Conservation (phyloP, 2,329 filamentous ascomycete species). For the Colletotrichum gigasporum region DNA sequence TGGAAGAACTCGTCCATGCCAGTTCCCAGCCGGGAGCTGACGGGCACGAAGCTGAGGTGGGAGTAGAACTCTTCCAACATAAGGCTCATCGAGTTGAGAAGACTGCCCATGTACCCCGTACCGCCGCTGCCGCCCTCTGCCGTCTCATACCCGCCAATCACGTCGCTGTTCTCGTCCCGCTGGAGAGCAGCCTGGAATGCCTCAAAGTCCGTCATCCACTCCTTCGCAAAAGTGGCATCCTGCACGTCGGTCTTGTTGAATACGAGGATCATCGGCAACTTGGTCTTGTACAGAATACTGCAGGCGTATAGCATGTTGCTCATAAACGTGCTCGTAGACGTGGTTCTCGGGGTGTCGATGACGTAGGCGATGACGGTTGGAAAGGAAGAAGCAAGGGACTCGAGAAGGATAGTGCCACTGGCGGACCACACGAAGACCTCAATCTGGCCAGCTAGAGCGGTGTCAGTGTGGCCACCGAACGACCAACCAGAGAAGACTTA, state of each 20-base stretch:
- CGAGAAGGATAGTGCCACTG: slow-evolving; percentile 91
- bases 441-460: slow-evolving; percentile 79
- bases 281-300: slow-evolving; percentile 98
- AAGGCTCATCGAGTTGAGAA: slow-evolving; percentile 97
- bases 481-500: slow-evolving; percentile 34
- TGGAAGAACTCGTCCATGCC: slow-evolving; percentile 95
- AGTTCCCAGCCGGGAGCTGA: slow-evolving; percentile 90
- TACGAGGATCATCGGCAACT: slow-evolving; percentile 96
- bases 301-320: slow-evolving; percentile 99
- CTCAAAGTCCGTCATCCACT: slow-evolving; percentile 99
- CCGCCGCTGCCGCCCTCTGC: slow-evolving; percentile 69
- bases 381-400: slow-evolving; percentile 91
- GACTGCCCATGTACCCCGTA: slow-evolving; percentile 94
- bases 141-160: slow-evolving; percentile 77
- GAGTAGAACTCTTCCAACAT: slow-evolving; percentile 98
- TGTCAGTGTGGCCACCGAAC: neutral
- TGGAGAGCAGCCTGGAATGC: slow-evolving; percentile 89
- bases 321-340: slow-evolving; percentile 97
- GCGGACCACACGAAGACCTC: slow-evolving; percentile 99
- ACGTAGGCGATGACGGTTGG: slow-evolving; percentile 97
- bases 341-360: slow-evolving; percentile 94
- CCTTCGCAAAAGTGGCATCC: slow-evolving; percentile 88
- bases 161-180: slow-evolving; percentile 80
- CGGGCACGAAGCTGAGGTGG: slow-evolving; percentile 90
- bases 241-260: slow-evolving; percentile 99